phyloP scores from a whole-genome alignment of 2,329 filamentous ascomycete genomes.

The Hypoxylon sp. region DNA sequence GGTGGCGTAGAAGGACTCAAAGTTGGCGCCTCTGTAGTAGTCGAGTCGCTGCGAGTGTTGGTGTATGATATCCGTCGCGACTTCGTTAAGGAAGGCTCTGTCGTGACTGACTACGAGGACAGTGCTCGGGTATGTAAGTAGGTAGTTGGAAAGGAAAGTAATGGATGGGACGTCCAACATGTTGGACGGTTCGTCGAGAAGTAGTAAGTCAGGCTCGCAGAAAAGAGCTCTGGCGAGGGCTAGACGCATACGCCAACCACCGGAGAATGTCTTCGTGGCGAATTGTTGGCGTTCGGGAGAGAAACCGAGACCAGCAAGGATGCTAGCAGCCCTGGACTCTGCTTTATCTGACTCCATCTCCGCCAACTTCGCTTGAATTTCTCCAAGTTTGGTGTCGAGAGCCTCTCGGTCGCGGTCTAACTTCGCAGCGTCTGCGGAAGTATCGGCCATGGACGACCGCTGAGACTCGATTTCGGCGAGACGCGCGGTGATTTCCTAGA shows the following conservation, averaged over 20 bases:
- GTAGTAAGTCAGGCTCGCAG: constrained; percentile 94
- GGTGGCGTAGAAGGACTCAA: constrained; percentile 96
- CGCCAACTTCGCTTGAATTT: constrained; percentile 90
- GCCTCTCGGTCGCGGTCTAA: constrained; percentile 91
- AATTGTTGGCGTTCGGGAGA: constrained; percentile 92
- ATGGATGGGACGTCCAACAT: constrained; percentile 99
- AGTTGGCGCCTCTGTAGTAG: constrained; percentile 98
- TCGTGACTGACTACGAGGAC: constrained; percentile 98
- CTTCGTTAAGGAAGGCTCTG: constrained; percentile 97
- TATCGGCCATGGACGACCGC: constrained; percentile 86
- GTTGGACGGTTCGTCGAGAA: constrained; percentile 99
- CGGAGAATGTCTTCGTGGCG: constrained; percentile 97
- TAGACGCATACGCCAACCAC: constrained; percentile 99
- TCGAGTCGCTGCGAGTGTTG: constrained; percentile 97
- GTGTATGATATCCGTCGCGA: constrained; percentile 99
- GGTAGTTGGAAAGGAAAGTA: constrained; percentile 95
- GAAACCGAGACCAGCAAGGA: constrained; percentile 96
- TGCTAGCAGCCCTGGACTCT: constrained; percentile 93
- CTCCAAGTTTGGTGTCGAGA: constrained; percentile 89
- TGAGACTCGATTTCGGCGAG: constrained; percentile 83
- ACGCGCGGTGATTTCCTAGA: constrained; percentile 81
- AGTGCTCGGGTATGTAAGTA: constrained; percentile 93
- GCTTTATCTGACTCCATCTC: constrained; percentile 99
- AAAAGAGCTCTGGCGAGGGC: constrained; percentile 95
- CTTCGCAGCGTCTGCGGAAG: constrained; percentile 87